Evolutionary conservation across 208 protist species (phyloP), one percentile per base, ranked within the genome.

Genomic region (Plasmodiophora brassicae): DNA sequence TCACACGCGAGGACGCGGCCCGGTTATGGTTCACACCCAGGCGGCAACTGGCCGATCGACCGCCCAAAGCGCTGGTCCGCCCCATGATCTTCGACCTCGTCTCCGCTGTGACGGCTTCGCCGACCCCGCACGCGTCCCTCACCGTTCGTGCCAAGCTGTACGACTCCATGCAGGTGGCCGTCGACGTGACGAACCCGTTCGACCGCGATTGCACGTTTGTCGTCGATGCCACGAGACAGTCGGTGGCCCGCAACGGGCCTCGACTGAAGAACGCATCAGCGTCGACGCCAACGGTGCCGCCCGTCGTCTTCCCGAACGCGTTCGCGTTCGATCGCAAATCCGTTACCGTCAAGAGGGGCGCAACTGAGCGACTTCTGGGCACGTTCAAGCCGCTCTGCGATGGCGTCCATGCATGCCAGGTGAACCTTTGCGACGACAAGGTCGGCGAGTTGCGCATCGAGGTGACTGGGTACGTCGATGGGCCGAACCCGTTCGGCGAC

Each of bases 391-490:
- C 65, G 20, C 20, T 32, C n/a, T 32, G 32, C 5, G 65, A 78
- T 14, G 65, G 32, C n/a, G 65, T 44, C 32, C 41, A 36, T 38
- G 5, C 10, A 44, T 78, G 65, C 65, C 5, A 5, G 20, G 41
- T 78, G 14, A 78, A 78, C 32, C n/a, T 78, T 36, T 14, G 32
- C 14, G 65, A 78, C 41, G 10, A n/a, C 20, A 38, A 78, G 65
- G n/a, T 78, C n/a, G 65, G 65, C 65, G 65, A 78, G 41, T 36
- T 78, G 65, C 32, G 65, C 14, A 78, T 78, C n/a, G 65, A 78
- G 32, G 5, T 78, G 32, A 5, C 10, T 14, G 65, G 65, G 32
- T n/a, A 78, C 32, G n/a, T 32, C 65, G n/a, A 78, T 32, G 32
- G 10, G 20, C 65, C 65, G 41, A 78, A 78, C 41, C 5, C n/a